Conservation (phyloP, 257 asterid genomes). For the Fraxinus pennsylvanica region DNA sequence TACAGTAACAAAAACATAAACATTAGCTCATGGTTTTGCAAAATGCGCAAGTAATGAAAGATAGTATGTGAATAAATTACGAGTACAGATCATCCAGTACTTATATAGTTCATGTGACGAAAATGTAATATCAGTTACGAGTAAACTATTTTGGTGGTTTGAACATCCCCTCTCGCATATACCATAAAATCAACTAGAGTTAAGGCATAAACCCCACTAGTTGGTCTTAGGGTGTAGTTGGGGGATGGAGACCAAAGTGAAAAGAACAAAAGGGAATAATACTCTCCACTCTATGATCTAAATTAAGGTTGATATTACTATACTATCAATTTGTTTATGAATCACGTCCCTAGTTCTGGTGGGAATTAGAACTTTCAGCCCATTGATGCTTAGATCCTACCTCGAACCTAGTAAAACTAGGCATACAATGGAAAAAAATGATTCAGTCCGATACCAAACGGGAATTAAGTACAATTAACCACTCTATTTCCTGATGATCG, state of each 20-base stretch:
- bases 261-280: conserved; percentile 10
- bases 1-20: conserved; percentile 32
- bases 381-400: background rate
- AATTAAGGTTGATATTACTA: conserved; percentile 1
- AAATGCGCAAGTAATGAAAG: background rate
- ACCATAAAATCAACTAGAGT: background rate
- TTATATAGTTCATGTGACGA: background rate
- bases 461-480: background rate
- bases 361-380: conserved; percentile 3
- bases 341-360: background rate
- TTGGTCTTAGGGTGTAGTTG: background rate
- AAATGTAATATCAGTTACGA: background rate
- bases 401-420: background rate
- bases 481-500: background rate
- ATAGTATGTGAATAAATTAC: background rate
- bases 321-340: background rate
- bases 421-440: background rate
- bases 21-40: conserved; percentile 18
- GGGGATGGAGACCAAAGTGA: background rate
- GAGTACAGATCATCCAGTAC: background rate
- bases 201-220: background rate
- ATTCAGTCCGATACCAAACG: background rate
- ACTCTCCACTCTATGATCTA: conserved; percentile 4
- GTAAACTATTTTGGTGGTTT: background rate
- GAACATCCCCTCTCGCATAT: conserved; percentile 3